Percentiles rank a stretch among this genome's conserved stretches.
Conservation (phyloP, 257 asterid species). For the Haberlea rhodopensis region DNA sequence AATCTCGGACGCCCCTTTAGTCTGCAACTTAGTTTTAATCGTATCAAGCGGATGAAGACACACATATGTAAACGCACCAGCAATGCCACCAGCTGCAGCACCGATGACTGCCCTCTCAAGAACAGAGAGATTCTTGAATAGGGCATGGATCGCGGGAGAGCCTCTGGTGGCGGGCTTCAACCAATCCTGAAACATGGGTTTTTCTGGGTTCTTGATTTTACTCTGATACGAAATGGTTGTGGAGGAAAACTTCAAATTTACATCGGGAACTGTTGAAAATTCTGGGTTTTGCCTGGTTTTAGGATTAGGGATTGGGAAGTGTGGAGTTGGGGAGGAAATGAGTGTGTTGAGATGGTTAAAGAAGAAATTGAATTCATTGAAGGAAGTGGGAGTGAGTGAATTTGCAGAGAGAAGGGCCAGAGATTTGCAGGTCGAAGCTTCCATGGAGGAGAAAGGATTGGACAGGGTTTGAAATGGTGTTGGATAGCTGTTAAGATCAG, state of each 20-base stretch:
- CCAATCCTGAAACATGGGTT: slow-evolving; percentile 40
- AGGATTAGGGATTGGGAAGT: slow-evolving; percentile 26
- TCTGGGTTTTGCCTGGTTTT: slow-evolving; percentile 12
- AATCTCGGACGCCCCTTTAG: slow-evolving; percentile 86
- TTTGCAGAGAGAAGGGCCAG: slow-evolving; percentile 42
- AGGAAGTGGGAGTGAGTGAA: slow-evolving; percentile 27
- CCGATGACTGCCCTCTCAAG: slow-evolving; percentile 76
- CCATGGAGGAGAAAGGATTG: slow-evolving; percentile 44
- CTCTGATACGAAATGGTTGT: slow-evolving; percentile 52
- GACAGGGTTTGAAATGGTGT: background rate
- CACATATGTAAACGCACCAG: slow-evolving; percentile 95
- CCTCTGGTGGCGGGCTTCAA: slow-evolving; percentile 62
- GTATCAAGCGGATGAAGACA: slow-evolving; percentile 92
- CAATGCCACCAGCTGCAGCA: slow-evolving; percentile 85
- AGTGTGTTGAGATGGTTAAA: slow-evolving; percentile 68
- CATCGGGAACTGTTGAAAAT: slow-evolving; percentile 25
- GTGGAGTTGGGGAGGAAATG: slow-evolving; percentile 37
- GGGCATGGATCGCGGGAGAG: slow-evolving; percentile 54
- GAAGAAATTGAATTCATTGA: slow-evolving; percentile 54
- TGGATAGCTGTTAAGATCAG: background rate
- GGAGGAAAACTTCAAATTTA: slow-evolving; percentile 49
- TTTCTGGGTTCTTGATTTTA: slow-evolving; percentile 28
- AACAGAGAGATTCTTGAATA: slow-evolving; percentile 78
- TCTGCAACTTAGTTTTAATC: slow-evolving; percentile 92
- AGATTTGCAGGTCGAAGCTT: slow-evolving; percentile 41